Base-by-base conservation (phyloP, 441 rosid species). In the Erysimum cheiri region DNA sequence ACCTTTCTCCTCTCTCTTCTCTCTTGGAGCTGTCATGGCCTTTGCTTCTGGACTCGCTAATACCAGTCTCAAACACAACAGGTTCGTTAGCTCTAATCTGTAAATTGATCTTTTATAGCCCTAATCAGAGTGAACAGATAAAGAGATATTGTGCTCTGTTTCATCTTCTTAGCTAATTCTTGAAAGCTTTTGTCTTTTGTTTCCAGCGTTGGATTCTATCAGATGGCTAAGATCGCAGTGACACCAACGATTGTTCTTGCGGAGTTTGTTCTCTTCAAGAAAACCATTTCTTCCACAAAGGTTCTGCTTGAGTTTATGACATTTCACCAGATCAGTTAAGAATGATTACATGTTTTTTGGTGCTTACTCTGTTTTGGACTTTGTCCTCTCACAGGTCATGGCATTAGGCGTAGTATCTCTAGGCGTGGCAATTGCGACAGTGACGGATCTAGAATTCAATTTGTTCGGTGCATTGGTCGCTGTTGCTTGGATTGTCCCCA, bases 141-240 rank as follows among this genome's bases (percentile, higher is more conserved):
- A 46, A 64, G 15, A 52, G 31, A 56, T 53, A 10, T 13, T 72
- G 2, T 64, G 35, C 66, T 64, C 67, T 37, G 43, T 48, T 64
- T 65, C 8, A 14, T 59, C 24, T 36, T 48, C 32, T 48, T 8
- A 4, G 17, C 48, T 54, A 29, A 52, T 36, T 11, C 10, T 55
- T 64, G 44, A 48, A 65, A 57, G 60, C 44, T 73, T 50, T 50
- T 53, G 8, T 52, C 2, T 28, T 17, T 3, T 64, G n/a, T 52
- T 40, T 65, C 69, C 87, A 90, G 99, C 6, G 87, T 95, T 54
- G 99, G 99, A 69, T 90, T 95, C 82, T 95, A 95, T 78, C 99
- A 92, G 76, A 90, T 95, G 99, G 91, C 95, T 54, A 92, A 95
- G 84, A 95, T 95, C 48, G 98, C 98, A 2, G 99, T 92, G 61